A percentile compares a stretch with the other conserved stretches of the same genome.
Conservation (phyloP, 2,329 filamentous ascomycete species). For the Endocalyx cinctus region DNA sequence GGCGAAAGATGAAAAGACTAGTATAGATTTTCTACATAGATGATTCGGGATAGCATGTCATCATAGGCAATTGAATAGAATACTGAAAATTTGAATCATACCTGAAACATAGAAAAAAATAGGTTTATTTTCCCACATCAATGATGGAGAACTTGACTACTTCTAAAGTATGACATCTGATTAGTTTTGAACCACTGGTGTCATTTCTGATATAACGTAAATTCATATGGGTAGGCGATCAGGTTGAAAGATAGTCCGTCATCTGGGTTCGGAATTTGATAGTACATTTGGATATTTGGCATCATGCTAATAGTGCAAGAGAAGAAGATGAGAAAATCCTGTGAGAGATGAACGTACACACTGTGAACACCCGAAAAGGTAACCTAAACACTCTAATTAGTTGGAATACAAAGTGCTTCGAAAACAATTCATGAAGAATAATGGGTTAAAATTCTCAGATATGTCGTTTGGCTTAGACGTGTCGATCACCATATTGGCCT, state of each 20-base stretch:
- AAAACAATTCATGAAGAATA: too few relatives aligned
- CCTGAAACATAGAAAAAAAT: too few relatives aligned
- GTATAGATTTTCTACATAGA: constrained; percentile 62
- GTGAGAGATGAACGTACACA: not conserved
- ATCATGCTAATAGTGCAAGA: constrained; percentile 28
- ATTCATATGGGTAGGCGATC: too few relatives aligned
- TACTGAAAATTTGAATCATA: constrained; percentile 11
- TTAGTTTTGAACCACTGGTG: not conserved
- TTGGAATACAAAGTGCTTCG: too few relatives aligned
- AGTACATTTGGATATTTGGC: constrained; percentile 36
- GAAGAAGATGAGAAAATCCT: constrained; percentile 8
- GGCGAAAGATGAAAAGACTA: constrained; percentile 79
- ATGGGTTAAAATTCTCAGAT: too few relatives aligned
- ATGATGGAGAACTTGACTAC: too few relatives aligned
- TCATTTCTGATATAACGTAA: too few relatives aligned
- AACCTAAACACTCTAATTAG: too few relatives aligned
- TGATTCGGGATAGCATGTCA: constrained; percentile 76
- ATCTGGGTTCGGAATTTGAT: constrained; percentile 41
- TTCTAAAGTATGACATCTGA: not conserved
- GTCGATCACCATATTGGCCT: constrained; percentile 49
- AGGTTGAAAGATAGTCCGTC: constrained; percentile 31
- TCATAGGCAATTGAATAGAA: constrained; percentile 46
- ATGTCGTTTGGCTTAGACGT: constrained; percentile 48
- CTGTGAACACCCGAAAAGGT: not conserved
- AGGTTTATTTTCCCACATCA: too few relatives aligned